A percentile compares a stretch with the other conserved stretches of the same genome.
These are phyloP conservation scores for Aquilaria malaccensis DNA, from an alignment of 345 rosid genomes.

Conservation along the genomic window DNA sequence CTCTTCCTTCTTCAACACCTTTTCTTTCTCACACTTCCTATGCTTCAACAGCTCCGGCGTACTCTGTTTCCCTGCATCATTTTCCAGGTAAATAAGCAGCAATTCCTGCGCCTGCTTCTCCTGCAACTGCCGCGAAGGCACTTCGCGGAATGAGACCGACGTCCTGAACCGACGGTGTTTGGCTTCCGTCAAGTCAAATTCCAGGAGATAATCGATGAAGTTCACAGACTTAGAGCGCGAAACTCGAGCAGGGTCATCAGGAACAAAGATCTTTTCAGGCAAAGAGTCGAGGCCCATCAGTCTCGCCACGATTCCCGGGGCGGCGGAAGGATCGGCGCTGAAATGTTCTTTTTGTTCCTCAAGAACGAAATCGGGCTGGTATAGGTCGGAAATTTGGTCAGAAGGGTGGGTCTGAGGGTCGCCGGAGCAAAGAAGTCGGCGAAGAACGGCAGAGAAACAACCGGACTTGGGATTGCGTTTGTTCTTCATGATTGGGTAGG, in stretches of 20 bases:
- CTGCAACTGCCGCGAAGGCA: constrained; percentile 17
- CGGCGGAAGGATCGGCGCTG: constrained; percentile 12
- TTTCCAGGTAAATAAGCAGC: constrained; percentile 42
- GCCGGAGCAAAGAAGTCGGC: constrained; percentile 56
- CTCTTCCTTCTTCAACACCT: constrained; percentile 28
- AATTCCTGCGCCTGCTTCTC: constrained; percentile 33
- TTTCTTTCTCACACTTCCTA: constrained; percentile 15
- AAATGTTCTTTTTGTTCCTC: constrained; percentile 16
- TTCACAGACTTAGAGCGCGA: constrained; percentile 76
- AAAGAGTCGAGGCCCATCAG: constrained; percentile 77
- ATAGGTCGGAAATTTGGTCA: constrained; percentile 24
- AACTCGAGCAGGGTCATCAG: constrained; percentile 37
- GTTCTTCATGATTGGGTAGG: constrained; percentile 23
- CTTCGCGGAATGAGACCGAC: constrained; percentile 77
- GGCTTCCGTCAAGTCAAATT: constrained; percentile 28
- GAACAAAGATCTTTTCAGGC: constrained; percentile 35
- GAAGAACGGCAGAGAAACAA: constrained; percentile 51
- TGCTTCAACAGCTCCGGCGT: constrained; percentile 16
- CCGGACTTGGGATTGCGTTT: constrained; percentile 36
- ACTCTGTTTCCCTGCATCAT: constrained; percentile 25
- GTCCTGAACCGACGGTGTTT: constrained; percentile 56
- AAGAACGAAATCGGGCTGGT: constrained; percentile 13
- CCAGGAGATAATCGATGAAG: constrained; percentile 71
- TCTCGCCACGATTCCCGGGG: constrained; percentile 72
- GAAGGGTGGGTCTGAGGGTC: constrained; percentile 73